A percentile compares a stretch with the other conserved stretches of the same genome.
Conservation (phyloP, 1,139 yeast species). For the Taphrina populina region DNA sequence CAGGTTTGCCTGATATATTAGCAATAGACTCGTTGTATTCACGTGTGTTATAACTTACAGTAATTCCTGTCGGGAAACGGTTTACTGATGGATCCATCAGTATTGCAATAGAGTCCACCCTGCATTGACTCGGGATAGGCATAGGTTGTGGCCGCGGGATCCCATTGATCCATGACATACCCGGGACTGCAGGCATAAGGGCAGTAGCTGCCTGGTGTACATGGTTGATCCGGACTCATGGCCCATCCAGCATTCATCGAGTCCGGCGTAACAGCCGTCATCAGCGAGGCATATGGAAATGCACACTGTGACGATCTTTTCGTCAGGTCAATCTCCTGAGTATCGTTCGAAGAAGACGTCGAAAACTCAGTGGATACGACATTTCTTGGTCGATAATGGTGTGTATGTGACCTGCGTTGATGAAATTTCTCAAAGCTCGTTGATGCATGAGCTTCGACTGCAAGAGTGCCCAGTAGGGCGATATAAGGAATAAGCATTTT, state of each 20-base stretch:
- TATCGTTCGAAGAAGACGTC: conserved; percentile 10
- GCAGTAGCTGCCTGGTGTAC: conserved; percentile 88
- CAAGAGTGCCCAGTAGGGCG: conserved; percentile 14
- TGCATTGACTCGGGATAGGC: conserved; percentile 64
- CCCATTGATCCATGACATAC: conserved; percentile 97
- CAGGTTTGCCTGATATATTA: conserved; percentile 52
- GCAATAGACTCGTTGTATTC: too few species aligned
- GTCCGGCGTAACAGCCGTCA: conserved; percentile 63
- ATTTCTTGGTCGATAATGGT: conserved; percentile 3
- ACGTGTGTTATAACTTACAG: conserved; percentile 59
- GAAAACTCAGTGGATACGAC: conserved; percentile 1
- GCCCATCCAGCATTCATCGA: conserved; percentile 66
- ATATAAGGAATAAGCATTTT: conserved; percentile 6
- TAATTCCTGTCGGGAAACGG: conserved; percentile 60
- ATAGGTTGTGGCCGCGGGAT: conserved; percentile 73
- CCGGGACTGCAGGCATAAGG: conserved; percentile 96
- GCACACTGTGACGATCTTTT: conserved; percentile 35
- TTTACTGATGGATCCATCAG: conserved; percentile 64
- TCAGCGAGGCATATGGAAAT: conserved; percentile 64
- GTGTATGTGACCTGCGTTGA: conserved; percentile 16
- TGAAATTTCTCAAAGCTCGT: conserved; percentile 11
- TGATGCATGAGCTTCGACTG: conserved; percentile 4
- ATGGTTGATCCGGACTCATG: conserved; percentile 70
- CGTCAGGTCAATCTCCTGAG: conserved; percentile 1
- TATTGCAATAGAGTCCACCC: conserved; percentile 78